Base-by-base conservation (phyloP, 1,139 yeast species). In the Lodderomyces metapsilosis region DNA sequence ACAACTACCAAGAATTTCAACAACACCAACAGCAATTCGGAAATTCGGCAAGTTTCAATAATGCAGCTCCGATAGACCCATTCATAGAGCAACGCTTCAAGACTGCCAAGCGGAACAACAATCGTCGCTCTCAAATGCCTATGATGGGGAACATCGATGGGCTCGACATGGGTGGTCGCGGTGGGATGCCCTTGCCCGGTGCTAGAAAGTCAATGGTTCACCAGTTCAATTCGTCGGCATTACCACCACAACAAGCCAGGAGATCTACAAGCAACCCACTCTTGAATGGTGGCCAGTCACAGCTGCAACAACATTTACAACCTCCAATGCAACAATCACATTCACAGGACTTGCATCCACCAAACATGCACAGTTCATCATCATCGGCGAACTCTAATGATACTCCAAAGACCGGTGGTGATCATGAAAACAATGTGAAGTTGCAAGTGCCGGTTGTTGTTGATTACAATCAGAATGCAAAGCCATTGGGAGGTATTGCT, bases 91-190 rank as follows among this genome's bases (percentile, higher is more conserved):
- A 50, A 31, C 45, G 66, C 36, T 61, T 61, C 43, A 61, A 49
- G 37, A 47, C 53, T n/a, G 53, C 57, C 25, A 58, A 61, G 11
- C 66, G 64, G 49, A 61, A 61, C 39, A 54, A 41, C 36, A 64
- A 64, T 46, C 64, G 76, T 39, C 61, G 75, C 21, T 66, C 74
- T 0, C 65, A 58, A 11, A 62, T 61, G 50, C 70, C 74, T 15
- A 69, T 71, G 16, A 52, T 64, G 58, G 68, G 64, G 9, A 63
- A 59, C 40, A 50, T 64, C 21, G 64, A 63, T 25, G 71, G 71
- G 3, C 49, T 71, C 24, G 77, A 72, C 52, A 62, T 70, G 64
- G 77, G 77, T 11, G 77, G 76, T 9, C 62, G 78, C 50, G 77
- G 75, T n/a, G 77, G 77, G 10, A 72, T 71, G 77, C 77, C 76